Conservation (phyloP, 1,139 yeast genomes). For the Candida sp. region DNA sequence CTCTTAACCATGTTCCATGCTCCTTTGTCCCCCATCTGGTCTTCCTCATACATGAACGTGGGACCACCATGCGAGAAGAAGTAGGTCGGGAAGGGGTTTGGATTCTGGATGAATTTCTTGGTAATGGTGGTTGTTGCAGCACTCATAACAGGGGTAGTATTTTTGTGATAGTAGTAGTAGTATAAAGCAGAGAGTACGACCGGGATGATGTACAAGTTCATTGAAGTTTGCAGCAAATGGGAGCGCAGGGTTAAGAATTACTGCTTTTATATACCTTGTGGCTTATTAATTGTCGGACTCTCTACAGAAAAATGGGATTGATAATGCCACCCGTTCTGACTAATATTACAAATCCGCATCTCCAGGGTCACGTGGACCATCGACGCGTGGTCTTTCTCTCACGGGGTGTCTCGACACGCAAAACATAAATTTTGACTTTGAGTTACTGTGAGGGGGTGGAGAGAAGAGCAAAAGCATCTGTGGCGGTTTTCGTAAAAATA, state of each 20-base stretch:
- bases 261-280: background rate
- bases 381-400: background rate
- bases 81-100: constrained; percentile 53
- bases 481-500: no score
- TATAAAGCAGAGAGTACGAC: background rate
- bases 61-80: constrained; percentile 86
- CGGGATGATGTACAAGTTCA: constrained; percentile 3
- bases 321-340: background rate
- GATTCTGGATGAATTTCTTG: constrained; percentile 18
- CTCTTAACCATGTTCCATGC: constrained; percentile 58
- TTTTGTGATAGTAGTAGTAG: background rate
- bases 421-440: no score
- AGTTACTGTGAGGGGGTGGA: no score
- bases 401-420: no score
- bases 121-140: constrained; percentile 1
- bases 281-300: no score
- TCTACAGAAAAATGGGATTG: no score
- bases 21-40: constrained; percentile 52
- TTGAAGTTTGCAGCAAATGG: background rate
- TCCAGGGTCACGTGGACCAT: background rate
- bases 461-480: no score
- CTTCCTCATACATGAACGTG: constrained; percentile 59
- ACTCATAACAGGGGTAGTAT: background rate
- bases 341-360: background rate
- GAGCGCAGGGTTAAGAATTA: background rate